These are phyloP conservation scores for Ocimum tenuiflorum DNA, from an alignment of 257 asterid species.

Conservation along the genomic window DNA sequence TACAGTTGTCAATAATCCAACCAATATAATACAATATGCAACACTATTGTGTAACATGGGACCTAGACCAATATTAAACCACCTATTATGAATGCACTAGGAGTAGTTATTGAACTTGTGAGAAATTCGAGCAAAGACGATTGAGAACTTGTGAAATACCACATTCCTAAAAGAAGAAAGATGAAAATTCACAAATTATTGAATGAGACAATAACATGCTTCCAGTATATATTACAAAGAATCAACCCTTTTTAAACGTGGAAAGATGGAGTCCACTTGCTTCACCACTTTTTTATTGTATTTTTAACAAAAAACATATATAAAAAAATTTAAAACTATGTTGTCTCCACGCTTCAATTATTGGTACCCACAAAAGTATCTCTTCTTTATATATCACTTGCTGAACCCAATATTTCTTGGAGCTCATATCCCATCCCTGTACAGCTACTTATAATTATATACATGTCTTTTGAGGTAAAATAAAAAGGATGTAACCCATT, in stretches of 20 bases:
- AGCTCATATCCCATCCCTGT: background rate
- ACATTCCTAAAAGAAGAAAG: too few relatives aligned
- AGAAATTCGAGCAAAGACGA: too few relatives aligned
- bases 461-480: background rate
- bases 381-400: background rate
- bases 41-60: too few relatives aligned
- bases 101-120: too few relatives aligned
- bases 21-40: too few relatives aligned
- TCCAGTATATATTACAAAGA: conserved; percentile 35
- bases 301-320: conserved; percentile 24
- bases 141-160: too few relatives aligned
- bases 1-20: too few relatives aligned
- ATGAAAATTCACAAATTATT: conserved; percentile 27
- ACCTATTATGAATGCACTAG: too few relatives aligned
- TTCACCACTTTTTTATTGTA: conserved; percentile 22
- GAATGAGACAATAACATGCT: conserved; percentile 42
- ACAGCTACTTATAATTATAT: background rate
- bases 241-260: conserved; percentile 39
- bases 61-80: too few relatives aligned
- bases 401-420: conserved; percentile 9
- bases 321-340: conserved; percentile 11
- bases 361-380: conserved; percentile 25
- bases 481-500: conserved; percentile 6
- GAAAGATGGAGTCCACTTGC: conserved; percentile 51
- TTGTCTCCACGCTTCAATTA: conserved; percentile 41